Evolutionary conservation across 306 rosid species (phyloP), one percentile per base, ranked within the genome.

Genomic region (Glycine soja): DNA sequence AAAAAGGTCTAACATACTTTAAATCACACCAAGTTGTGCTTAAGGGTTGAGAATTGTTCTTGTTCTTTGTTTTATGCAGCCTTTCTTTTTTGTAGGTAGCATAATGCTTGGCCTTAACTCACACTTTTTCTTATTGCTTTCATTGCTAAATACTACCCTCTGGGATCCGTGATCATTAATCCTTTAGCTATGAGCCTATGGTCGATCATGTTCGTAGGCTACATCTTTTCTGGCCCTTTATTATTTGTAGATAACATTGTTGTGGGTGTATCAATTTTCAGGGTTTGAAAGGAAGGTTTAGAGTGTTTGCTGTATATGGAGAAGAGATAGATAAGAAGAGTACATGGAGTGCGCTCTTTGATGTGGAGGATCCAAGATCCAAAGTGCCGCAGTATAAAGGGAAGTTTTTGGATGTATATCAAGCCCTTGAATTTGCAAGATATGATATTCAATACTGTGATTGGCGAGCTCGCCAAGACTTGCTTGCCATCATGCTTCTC

Each of bases 381-480:
- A 95, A 88, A 84, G 85, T 83, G n/a, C 93, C 94, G 8, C 93
- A 81, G 75, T 54, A 70, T 69, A 90, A 95, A 81, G 94, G 98
- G 32, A 93, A 95, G 83, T 84, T 93, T 83, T 79, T 92, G 86
- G 95, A 95, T 82, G 87, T 78, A 54, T 64, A 86, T 65, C 97
- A 92, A 87, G 99, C 98, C 45, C 75, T 92, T 50, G 98, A 95
- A 90, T 92, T 95, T 43, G 98, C 97, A 52, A 90, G 97, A 76
- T 87, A 62, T 45, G 98, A 95, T 81, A 77, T 95, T 86, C 96
- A 93, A 63, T 95, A 95, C 78, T 92, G 91, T 67, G 99, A 95
- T 87, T 95, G 99, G 99, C 92, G 97, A 30, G 99, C 98, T 87
- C 92, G 99, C 10, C 99, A 89, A 85, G 99, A 95, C 34, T 89